These are phyloP conservation scores for Albatrellus ellisii DNA, from an alignment of 768 basidiomycete species.

Conservation along the genomic window DNA sequence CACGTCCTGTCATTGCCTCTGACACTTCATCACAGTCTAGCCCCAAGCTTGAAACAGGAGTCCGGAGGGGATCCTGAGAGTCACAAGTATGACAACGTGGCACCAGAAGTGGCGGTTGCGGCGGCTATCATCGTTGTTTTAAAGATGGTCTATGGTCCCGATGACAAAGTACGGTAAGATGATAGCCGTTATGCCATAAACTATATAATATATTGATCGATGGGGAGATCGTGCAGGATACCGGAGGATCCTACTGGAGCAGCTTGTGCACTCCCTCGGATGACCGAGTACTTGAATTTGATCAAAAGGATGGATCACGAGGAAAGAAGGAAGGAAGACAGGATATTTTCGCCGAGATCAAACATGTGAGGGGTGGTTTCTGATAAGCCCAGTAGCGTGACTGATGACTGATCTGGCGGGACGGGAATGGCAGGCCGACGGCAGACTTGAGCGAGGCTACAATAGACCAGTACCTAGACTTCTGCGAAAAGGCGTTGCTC, in stretches of 20 bases:
- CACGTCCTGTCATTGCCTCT: slow-evolving; percentile 44
- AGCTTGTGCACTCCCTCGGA: slow-evolving; percentile 10
- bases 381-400: neutral
- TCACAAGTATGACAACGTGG: slow-evolving; percentile 49
- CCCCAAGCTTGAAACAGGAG: slow-evolving; percentile 25
- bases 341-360: slow-evolving; percentile 10
- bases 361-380: slow-evolving; percentile 4
- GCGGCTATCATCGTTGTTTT: slow-evolving; percentile 53
- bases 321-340: slow-evolving; percentile 1
- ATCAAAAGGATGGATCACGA: slow-evolving; percentile 6
- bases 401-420: too few relatives aligned
- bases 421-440: slow-evolving; percentile 5
- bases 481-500: slow-evolving; percentile 5
- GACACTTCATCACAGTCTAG: slow-evolving; percentile 42
- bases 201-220: neutral
- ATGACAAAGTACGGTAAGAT: slow-evolving; percentile 46
- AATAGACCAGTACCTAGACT: slow-evolving; percentile 11
- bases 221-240: slow-evolving; percentile 28
- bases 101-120: slow-evolving; percentile 53
- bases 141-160: slow-evolving; percentile 80
- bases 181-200: neutral
- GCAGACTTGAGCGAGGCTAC: slow-evolving; percentile 4
- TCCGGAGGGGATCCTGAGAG: slow-evolving; percentile 27
- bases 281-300: slow-evolving; percentile 8
- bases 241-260: slow-evolving; percentile 7